Evolutionary conservation across 768 basidiomycete genomes (phyloP).

Genomic region (Termitomyces sp.): DNA sequence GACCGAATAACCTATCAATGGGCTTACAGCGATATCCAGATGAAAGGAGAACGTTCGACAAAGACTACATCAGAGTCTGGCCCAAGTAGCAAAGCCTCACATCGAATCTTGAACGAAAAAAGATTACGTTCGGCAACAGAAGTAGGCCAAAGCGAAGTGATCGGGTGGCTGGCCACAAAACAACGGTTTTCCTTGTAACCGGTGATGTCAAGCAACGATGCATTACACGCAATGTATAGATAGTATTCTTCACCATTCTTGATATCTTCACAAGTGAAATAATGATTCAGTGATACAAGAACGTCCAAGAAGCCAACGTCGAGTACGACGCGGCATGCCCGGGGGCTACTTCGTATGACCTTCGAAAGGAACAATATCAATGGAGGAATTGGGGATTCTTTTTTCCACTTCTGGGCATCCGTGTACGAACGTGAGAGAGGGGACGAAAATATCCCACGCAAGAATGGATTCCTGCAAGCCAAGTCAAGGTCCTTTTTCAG

Average conservation of each 20-base stretch:
- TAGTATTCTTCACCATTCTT: slow-evolving; percentile 1
- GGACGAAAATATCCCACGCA: slow-evolving; percentile 15
- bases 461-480: slow-evolving; percentile 13
- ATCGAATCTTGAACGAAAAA: slow-evolving; percentile 5
- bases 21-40: slow-evolving; percentile 9
- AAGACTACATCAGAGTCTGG: slow-evolving; percentile 9
- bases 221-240: slow-evolving; percentile 17
- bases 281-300: slow-evolving; percentile 11
- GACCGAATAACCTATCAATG: too few species aligned
- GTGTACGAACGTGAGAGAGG: slow-evolving; percentile 11
- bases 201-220: slow-evolving; percentile 13
- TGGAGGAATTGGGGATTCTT: slow-evolving; percentile 8
- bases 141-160: slow-evolving; percentile 12
- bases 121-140: background rate
- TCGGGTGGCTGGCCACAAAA: slow-evolving; percentile 13
- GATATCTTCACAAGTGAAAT: background rate
- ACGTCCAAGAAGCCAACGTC: slow-evolving; percentile 18
- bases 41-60: slow-evolving; percentile 11
- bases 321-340: slow-evolving; percentile 11
- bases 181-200: slow-evolving; percentile 14
- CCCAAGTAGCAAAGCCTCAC: slow-evolving; percentile 9
- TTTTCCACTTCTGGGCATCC: background rate
- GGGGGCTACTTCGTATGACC: slow-evolving; percentile 9
- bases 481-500: too few species aligned
- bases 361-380: slow-evolving; percentile 17